These are phyloP conservation scores for Paraleonurus japonicus DNA, from an alignment of 257 asterid species.

Conservation along the genomic window DNA sequence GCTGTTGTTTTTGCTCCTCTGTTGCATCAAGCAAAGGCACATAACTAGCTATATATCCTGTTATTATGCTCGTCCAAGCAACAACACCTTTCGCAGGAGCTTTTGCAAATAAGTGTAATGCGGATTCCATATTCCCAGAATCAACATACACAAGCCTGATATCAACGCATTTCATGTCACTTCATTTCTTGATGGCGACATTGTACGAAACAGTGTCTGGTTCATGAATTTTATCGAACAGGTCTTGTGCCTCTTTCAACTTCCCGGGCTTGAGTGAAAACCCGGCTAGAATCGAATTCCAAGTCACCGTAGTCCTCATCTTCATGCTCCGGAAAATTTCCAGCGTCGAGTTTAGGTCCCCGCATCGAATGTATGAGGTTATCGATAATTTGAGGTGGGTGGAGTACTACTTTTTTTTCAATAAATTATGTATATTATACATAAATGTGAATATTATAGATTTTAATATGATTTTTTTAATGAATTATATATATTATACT, in stretches of 20 bases:
- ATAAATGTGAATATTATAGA: too few species aligned
- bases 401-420: too few species aligned
- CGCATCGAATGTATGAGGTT: slow-evolving; percentile 44
- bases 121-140: slow-evolving; percentile 53
- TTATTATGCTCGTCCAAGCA: slow-evolving; percentile 65
- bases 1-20: slow-evolving; percentile 69
- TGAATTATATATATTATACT: too few species aligned
- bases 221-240: slow-evolving; percentile 74
- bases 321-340: slow-evolving; percentile 47
- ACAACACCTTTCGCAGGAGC: slow-evolving; percentile 62
- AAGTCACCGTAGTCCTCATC: slow-evolving; percentile 51
- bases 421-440: too few species aligned
- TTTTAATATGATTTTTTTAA: too few species aligned
- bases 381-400: slow-evolving; percentile 32
- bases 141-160: slow-evolving; percentile 70
- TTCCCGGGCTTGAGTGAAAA: slow-evolving; percentile 46
- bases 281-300: slow-evolving; percentile 77
- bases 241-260: slow-evolving; percentile 45
- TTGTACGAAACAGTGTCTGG: slow-evolving; percentile 69
- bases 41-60: slow-evolving; percentile 78
- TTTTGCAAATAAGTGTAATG: slow-evolving; percentile 43
- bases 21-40: slow-evolving; percentile 67
- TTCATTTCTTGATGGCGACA: slow-evolving; percentile 51
- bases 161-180: slow-evolving; percentile 84
- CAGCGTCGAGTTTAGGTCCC: slow-evolving; percentile 63